These are phyloP conservation scores for Skeletonema costatum DNA, from an alignment of 108 stramenopile species.

Conservation along the genomic window DNA sequence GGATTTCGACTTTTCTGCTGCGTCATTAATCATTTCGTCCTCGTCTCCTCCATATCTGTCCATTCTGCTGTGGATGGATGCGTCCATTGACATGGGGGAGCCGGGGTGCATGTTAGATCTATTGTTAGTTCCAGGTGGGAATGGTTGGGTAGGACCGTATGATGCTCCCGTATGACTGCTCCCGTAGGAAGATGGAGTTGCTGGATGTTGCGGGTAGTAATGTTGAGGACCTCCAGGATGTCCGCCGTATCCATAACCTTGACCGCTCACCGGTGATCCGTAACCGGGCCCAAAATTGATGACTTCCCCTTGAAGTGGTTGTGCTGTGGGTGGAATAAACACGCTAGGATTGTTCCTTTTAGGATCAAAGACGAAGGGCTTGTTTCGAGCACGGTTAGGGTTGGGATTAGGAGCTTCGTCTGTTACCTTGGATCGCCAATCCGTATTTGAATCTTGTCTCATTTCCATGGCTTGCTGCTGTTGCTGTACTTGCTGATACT, in stretches of 20 bases:
- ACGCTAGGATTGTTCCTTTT: neutral
- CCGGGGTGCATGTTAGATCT: neutral
- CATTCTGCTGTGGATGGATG: neutral
- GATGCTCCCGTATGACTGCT: neutral
- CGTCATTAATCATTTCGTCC: neutral
- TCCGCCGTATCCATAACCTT: neutral
- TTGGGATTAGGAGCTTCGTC: neutral
- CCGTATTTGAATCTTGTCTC: neutral
- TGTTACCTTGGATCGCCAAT: neutral
- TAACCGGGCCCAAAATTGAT: neutral
- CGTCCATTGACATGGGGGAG: neutral
- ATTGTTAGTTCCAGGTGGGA: too few species aligned
- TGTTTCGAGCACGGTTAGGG: neutral
- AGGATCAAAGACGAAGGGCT: neutral
- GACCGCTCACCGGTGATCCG: neutral
- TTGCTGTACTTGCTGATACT: neutral
- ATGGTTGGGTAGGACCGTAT: neutral
- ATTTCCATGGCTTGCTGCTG: neutral
- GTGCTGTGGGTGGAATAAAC: neutral
- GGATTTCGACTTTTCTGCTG: neutral
- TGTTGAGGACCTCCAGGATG: neutral
- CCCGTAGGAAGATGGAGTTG: neutral
- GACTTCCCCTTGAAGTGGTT: neutral
- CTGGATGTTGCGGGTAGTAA: neutral
- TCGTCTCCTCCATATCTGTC: neutral